A percentile compares a stretch with the other conserved stretches of the same genome.
Conservation (phyloP, 257 asterid genomes). For the Knoxia roxburghii region DNA sequence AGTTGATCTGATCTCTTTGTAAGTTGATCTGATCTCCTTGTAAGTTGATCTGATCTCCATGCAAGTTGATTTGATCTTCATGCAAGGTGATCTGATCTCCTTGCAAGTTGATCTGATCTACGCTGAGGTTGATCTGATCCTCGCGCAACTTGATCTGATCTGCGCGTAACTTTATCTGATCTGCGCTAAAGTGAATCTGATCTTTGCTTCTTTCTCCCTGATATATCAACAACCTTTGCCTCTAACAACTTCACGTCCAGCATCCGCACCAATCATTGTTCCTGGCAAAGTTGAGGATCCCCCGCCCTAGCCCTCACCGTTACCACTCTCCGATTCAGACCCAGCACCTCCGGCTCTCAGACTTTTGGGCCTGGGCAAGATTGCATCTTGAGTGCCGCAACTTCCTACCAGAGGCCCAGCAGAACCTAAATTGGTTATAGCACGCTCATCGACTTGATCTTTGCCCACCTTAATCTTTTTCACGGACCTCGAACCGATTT, state of each 20-base stretch:
- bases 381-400: slow-evolving; percentile 8
- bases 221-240: too few relatives aligned
- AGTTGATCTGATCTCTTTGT: too few relatives aligned
- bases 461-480: not conserved
- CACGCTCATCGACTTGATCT: slow-evolving; percentile 4
- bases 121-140: too few relatives aligned
- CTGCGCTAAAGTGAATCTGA: too few relatives aligned
- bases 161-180: too few relatives aligned
- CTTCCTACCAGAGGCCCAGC: slow-evolving; percentile 8
- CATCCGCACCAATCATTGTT: not conserved
- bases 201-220: too few relatives aligned
- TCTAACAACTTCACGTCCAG: not conserved
- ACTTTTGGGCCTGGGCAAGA: not conserved
- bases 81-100: too few relatives aligned
- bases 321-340: not conserved
- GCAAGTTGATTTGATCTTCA: too few relatives aligned
- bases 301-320: not conserved
- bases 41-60: too few relatives aligned
- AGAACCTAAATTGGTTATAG: slow-evolving; percentile 9
- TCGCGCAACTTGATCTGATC: too few relatives aligned
- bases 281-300: not conserved
- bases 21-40: too few relatives aligned
- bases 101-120: too few relatives aligned
- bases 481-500: not conserved
- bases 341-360: slow-evolving; percentile 9